Evolutionary conservation across 371 early-diverging fungal genomes (phyloP), one percentile per base, ranked within the genome.

Genomic region (Mucor sp.): DNA sequence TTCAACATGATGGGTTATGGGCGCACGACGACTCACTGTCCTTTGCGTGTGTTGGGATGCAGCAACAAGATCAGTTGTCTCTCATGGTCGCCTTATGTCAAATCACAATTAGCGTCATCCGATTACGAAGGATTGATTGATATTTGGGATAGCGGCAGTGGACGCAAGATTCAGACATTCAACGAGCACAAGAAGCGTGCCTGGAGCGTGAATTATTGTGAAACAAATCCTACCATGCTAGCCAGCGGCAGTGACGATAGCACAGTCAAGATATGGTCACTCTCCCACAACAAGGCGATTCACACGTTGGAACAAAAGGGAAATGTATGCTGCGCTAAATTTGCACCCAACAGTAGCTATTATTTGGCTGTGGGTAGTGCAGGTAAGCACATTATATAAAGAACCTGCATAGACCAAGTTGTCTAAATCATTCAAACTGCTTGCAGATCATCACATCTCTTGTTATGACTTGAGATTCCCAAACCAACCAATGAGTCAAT

Each of bases 231-330:
- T 6, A 89, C 85, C 6, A 80, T 88, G 9, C 68, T 95, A 41
- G 95, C 94, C 32, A 92, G 92, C 65, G 95, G 94, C 4, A 92
- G 96, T 75, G 97, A 97, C 71, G 97, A 97, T 72, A 75, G 91
- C 12, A 77, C 75, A 60, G 97, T 95, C 62, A 97, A 95, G 75
- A 85, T 97, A 47, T 97, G 97, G 97, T 89, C 90, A 1, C 87
- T 88, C 1, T 90, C 86, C 33, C 84, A 85, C 37, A 76, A 79
- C 14, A 69, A 83, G 8, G 93, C 96, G 3, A 84, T 91, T 0
- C 80, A 84, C 67, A 95, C 93, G 2, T 86, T 97, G 48, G 90
- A 90, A 58, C 86, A 90, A 71, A 89, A 90, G 64, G 95, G 94
- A 37, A 96, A 95, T 74, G 89, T 96, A 3, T 96, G 96, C 76